A percentile compares a stretch with the other conserved stretches of the same genome.
Evolutionary conservation across 148 eudicot species (phyloP).

Genomic region (Polygonum maritimum): DNA sequence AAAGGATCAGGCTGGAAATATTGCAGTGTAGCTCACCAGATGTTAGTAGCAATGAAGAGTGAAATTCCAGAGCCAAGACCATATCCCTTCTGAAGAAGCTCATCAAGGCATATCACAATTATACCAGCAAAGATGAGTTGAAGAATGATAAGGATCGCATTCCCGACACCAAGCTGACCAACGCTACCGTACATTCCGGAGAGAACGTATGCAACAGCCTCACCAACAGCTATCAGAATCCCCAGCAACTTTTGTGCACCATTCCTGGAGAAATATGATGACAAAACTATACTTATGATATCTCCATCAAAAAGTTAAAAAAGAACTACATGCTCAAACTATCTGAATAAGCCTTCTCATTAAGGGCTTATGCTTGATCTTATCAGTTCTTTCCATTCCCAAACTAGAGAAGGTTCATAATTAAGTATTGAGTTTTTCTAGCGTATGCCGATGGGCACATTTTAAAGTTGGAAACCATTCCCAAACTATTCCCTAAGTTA

Average conservation of each 20-base stretch:
- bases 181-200: conserved; percentile 89
- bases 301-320: background rate
- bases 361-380: background rate
- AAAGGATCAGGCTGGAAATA: background rate
- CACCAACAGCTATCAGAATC: conserved; percentile 76
- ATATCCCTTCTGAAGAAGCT: conserved; percentile 88
- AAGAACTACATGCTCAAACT: background rate
- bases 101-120: conserved; percentile 75
- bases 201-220: conserved; percentile 87
- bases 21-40: conserved; percentile 36
- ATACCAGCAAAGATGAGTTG: conserved; percentile 89
- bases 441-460: too few species aligned
- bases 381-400: background rate
- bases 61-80: conserved; percentile 90
- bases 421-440: background rate
- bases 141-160: conserved; percentile 67
- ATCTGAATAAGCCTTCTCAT: background rate
- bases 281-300: background rate
- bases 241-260: conserved; percentile 88
- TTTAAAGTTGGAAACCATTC: too few species aligned
- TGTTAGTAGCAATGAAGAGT: conserved; percentile 78
- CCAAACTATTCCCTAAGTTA: too few species aligned
- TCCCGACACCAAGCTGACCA: conserved; percentile 72
- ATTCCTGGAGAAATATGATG: conserved; percentile 27
- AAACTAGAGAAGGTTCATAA: background rate